phyloP scores from a whole-genome alignment of 1,284 basidiomycete species.

The Leccinum pachyderme region DNA sequence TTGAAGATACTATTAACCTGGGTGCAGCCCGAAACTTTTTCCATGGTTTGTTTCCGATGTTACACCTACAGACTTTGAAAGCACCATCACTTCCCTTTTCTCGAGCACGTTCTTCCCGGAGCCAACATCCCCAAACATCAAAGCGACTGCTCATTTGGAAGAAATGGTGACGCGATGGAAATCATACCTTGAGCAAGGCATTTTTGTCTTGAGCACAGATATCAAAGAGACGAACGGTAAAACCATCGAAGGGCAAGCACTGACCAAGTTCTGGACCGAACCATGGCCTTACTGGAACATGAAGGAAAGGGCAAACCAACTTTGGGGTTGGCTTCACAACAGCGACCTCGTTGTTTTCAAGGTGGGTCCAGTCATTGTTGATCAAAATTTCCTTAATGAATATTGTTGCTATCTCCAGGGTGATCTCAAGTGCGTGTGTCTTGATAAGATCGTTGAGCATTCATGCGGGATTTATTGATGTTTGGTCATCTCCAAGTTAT shows the following conservation, averaged over 20 bases:
- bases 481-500: slow-evolving; percentile 50
- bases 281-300: slow-evolving; percentile 85
- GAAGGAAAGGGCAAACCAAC: slow-evolving; percentile 53
- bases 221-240: slow-evolving; percentile 37
- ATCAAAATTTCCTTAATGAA: not conserved
- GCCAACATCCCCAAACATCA: slow-evolving; percentile 20
- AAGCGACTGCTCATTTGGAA: slow-evolving; percentile 44
- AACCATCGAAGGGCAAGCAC: slow-evolving; percentile 12
- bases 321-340: slow-evolving; percentile 59
- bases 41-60: slow-evolving; percentile 96
- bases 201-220: slow-evolving; percentile 62
- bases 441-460: not conserved
- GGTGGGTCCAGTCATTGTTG: slow-evolving; percentile 37
- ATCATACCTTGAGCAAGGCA: slow-evolving; percentile 63
- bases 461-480: slow-evolving; percentile 1
- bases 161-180: slow-evolving; percentile 75
- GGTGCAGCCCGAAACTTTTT: slow-evolving; percentile 75
- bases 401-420: slow-evolving; percentile 47
- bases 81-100: slow-evolving; percentile 49
- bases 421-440: slow-evolving; percentile 73
- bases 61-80: slow-evolving; percentile 73
- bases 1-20: slow-evolving; percentile 16
- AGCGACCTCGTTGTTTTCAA: slow-evolving; percentile 92
- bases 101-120: slow-evolving; percentile 57
- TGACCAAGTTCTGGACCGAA: slow-evolving; percentile 81